Conservation (phyloP, 306 rosid species). For the Quercus wislizeni region DNA sequence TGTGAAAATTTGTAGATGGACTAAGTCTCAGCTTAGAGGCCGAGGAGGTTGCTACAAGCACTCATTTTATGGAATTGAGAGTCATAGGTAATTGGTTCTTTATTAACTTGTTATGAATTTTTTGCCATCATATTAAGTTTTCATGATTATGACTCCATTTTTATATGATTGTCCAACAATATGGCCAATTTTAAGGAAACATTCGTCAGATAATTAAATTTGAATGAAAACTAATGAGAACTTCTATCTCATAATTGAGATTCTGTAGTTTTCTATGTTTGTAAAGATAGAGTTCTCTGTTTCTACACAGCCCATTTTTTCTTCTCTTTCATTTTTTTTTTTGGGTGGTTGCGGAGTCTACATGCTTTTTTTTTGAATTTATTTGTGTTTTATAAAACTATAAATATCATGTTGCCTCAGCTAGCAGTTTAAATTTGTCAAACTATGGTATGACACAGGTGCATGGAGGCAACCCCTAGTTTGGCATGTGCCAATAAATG, state of each 20-base stretch:
- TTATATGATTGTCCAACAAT: neutral
- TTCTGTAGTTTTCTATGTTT: neutral
- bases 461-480: conserved; percentile 99
- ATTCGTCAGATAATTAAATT: neutral
- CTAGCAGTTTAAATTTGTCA: conserved; percentile 14
- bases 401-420: neutral
- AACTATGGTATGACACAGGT: conserved; percentile 54
- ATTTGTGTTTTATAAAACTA: neutral
- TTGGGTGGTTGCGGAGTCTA: neutral
- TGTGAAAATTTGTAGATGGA: conserved; percentile 98
- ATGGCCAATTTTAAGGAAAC: neutral
- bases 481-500: conserved; percentile 99
- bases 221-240: neutral
- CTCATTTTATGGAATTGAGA: conserved; percentile 98
- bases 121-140: neutral
- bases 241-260: neutral
- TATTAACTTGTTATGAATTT: neutral
- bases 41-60: conserved; percentile 99
- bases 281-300: neutral
- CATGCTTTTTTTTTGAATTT: neutral
- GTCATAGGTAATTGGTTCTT: conserved; percentile 68
- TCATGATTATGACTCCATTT: neutral
- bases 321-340: neutral
- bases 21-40: conserved; percentile 96
- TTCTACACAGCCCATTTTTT: neutral